phyloP scores from a whole-genome alignment of 2,329 filamentous ascomycete genomes.

The Biscogniauxia mediterranea region DNA sequence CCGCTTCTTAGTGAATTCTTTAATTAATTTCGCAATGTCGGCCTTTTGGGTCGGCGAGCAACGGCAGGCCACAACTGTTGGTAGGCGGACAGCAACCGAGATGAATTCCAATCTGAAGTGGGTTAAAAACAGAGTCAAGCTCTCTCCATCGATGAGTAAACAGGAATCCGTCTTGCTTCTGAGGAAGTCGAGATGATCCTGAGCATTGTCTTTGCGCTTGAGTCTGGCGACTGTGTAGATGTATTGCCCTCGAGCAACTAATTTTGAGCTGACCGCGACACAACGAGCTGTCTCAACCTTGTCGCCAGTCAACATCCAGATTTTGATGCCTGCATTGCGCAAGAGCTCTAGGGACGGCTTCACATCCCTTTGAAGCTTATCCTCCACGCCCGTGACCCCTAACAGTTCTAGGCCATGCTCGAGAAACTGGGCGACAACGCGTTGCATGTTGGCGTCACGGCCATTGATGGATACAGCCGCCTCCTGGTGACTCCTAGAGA shows the following conservation, averaged over 20 bases:
- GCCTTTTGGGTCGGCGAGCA: constrained; percentile 98
- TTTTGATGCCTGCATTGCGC: constrained; percentile 96
- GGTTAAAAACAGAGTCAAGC: constrained; percentile 75
- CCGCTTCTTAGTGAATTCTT: constrained; percentile 86
- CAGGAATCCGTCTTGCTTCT: constrained; percentile 84
- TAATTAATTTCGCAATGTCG: constrained; percentile 87
- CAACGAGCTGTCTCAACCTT: constrained; percentile 97
- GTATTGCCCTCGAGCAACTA: constrained; percentile 90
- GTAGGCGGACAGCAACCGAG: constrained; percentile 79
- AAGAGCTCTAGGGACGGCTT: constrained; percentile 93
- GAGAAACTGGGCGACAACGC: constrained; percentile 74
- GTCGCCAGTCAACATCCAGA: constrained; percentile 99
- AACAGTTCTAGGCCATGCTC: constrained; percentile 88
- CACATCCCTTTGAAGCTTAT: constrained; percentile 92
- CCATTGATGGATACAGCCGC: constrained; percentile 78
- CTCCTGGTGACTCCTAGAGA: constrained; percentile 70
- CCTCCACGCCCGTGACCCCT: constrained; percentile 96
- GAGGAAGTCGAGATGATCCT: constrained; percentile 85
- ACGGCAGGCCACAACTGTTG: constrained; percentile 91
- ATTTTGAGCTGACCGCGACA: constrained; percentile 90
- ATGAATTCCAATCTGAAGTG: constrained; percentile 86
- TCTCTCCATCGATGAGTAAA: constrained; percentile 92
- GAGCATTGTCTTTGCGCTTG: constrained; percentile 77
- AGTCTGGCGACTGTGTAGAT: constrained; percentile 91
- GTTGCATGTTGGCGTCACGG: constrained; percentile 79